A percentile compares a stretch with the other conserved stretches of the same genome.
Conservation (phyloP, 2,329 filamentous ascomycete species). For the Aphanocladium album region DNA sequence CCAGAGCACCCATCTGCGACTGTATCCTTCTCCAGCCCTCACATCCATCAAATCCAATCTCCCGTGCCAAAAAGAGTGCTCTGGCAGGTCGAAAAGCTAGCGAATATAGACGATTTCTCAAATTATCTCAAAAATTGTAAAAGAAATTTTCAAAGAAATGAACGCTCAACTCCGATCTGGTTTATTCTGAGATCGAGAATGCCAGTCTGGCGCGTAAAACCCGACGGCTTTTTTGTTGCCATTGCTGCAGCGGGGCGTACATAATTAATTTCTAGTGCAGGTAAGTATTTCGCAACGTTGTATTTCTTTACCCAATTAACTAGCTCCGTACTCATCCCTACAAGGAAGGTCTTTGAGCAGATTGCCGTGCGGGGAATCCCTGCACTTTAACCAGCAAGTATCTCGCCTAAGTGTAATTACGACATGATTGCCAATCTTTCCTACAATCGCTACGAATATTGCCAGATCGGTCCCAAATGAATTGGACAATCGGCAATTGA, state of each 20-base stretch:
- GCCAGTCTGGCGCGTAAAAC: too few species aligned
- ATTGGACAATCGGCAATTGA: background rate
- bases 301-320: background rate
- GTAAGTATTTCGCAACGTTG: slow-evolving; percentile 1
- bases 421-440: background rate
- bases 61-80: too few species aligned
- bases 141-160: too few species aligned
- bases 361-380: slow-evolving; percentile 1
- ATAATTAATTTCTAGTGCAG: background rate
- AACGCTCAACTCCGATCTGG: too few species aligned
- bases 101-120: too few species aligned
- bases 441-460: background rate
- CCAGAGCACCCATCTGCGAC: too few species aligned
- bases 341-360: background rate
- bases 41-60: too few species aligned
- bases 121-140: too few species aligned
- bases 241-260: background rate
- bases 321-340: background rate
- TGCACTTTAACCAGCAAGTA: background rate
- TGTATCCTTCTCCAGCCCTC: too few species aligned
- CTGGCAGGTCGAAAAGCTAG: too few species aligned
- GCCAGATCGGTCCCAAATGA: background rate
- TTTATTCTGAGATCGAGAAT: too few species aligned
- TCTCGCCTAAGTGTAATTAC: background rate
- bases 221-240: background rate